Evolutionary conservation across 108 stramenopile genomes (phyloP).

Genomic region (Nannochloropsis granulata): DNA sequence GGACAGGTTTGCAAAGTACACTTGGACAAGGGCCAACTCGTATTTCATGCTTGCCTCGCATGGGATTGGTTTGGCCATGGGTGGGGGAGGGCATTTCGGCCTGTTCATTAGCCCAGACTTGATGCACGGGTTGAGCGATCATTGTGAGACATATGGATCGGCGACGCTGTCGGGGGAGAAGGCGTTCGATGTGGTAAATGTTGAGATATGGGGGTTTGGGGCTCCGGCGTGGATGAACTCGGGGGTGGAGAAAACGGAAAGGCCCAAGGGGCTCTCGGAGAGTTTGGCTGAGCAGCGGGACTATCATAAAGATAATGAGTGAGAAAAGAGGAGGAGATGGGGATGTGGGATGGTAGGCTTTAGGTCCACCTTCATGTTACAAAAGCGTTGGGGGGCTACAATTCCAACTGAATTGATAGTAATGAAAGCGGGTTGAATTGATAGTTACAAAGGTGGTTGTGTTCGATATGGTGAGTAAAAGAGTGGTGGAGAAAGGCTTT

Average conservation of each 20-base stretch:
- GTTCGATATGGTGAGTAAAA: too few species aligned
- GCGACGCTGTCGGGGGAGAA: not conserved
- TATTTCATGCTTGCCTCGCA: not conserved
- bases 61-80: not conserved
- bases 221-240: not conserved
- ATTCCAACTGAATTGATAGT: too few species aligned
- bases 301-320: not conserved
- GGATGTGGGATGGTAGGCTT: not conserved
- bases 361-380: too few species aligned
- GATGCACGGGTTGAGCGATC: not conserved
- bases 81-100: not conserved
- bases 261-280: not conserved
- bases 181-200: not conserved
- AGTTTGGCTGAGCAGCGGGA: not conserved
- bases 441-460: too few species aligned
- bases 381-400: too few species aligned
- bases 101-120: not conserved
- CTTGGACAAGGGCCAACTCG: not conserved
- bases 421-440: too few species aligned
- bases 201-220: not conserved
- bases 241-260: not conserved
- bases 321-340: not conserved
- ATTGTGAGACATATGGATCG: not conserved
- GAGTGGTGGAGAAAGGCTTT: too few species aligned
- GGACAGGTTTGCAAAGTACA: not conserved